Base-by-base conservation (phyloP, 1,284 basidiomycete genomes). In the Meira nashicola region DNA sequence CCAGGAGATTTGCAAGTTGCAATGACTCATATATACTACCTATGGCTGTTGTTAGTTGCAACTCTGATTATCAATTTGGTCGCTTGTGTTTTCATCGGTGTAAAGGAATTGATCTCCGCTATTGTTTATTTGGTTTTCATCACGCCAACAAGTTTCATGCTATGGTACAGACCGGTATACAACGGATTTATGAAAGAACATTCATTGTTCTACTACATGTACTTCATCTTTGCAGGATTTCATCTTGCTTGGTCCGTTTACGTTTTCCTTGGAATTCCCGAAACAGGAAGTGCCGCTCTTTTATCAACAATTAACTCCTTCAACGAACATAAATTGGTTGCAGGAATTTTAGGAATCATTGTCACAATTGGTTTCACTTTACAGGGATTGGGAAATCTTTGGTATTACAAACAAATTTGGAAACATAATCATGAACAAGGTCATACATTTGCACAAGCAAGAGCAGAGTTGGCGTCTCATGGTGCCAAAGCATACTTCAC, bases 121-220 rank as follows among this genome's bases (percentile, higher is more conserved):
- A 85, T 70, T 75, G 90, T 91, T 58, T 95, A 96, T 78, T 67
- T 93, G 46, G 83, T 90, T 54, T 82, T 96, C 62, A 94, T 98
- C 75, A 81, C 85, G 6, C 80, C 85, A 47, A 80, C 87, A 47
- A 92, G 91, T 39, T 96, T 96, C 82, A 82, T 94, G 66, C 82
- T 91, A 58, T 96, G 92, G 92, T 77, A 76, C 60, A 85, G 91
- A 72, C 93, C 94, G 1, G 88, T 94, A 74, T 97, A 97, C 83
- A 93, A 94, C 71, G 93, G 89, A 51, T 92, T 92, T 82, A 91
- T 92, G 87, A 94, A 95, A 84, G 91, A 88, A 61, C 78, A 67
- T 71, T 67, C 74, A 58, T 64, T 74, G 63, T 75, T 78, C 63
- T 43, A 77, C 92, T 92, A 95, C 82, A 81, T 92, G 65, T 48